Base-by-base conservation (phyloP, 225 moss, liverwort and hornwort species). In the Bryum argenteum region DNA sequence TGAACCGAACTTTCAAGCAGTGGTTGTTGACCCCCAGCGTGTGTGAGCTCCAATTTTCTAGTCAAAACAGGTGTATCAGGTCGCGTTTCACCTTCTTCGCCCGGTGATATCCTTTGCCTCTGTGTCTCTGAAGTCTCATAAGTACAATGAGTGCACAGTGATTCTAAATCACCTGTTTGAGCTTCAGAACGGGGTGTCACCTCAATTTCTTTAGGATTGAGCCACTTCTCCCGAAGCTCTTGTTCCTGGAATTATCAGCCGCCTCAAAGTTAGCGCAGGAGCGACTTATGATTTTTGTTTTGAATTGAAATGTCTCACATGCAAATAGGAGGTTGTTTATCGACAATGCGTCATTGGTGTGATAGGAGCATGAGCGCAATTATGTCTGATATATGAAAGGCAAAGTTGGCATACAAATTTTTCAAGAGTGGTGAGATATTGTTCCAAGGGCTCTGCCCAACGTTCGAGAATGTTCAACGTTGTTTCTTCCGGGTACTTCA, bases 141-240 rank as follows among this genome's bases (percentile, higher is more conserved):
- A 56, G 52, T 55, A 43, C 59, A 54, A 17, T 37, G 50, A n/a
- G 40, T 53, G 77, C 58, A 71, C 42, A 8, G 44, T 57, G 76
- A 67, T 58, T 71, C 63, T 13, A 51, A 54, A 18, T 78, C 75
- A 43, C 60, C 19, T 63, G 63, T 55, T 79, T 58, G 66, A 22
- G 38, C 50, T 63, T 23, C 76, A 67, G 81, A 81, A 61, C 9
- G 39, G 28, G 74, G 41, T 66, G 54, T 38, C 58, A 48, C 17
- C 50, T 74, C 73, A 7, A 12, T 54, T 38, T 83, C 78, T 54
- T 81, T 56, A 52, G 83, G 81, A 23, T 59, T 20, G 18, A 87
- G 87, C 87, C 87, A 84, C 61, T 84, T 81, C n/a, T 81, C 70
- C 23, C 84, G 76, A 55, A 87, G 87, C 56, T 87, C 69, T 54